These are phyloP conservation scores for Gentiana macrophylla DNA, from an alignment of 257 asterid genomes.

Conservation along the genomic window DNA sequence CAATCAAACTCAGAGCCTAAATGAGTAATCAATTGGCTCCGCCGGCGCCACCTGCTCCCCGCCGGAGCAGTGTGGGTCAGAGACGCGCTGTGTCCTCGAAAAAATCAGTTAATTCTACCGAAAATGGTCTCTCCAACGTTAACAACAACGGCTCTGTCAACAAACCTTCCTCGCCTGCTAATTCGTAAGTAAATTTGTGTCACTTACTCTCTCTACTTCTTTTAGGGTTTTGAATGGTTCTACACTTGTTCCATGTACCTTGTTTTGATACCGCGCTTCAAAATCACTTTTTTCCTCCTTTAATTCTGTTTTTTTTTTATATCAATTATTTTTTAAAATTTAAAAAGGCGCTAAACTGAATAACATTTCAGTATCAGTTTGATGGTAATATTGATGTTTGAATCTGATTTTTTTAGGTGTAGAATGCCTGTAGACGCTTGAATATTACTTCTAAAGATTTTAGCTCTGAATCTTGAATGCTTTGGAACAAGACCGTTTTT, in stretches of 20 bases:
- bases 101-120: conserved; percentile 37
- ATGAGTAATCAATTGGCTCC: conserved; percentile 40
- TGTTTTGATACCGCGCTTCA: neutral
- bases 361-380: too few relatives aligned
- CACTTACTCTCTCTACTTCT: neutral
- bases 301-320: neutral
- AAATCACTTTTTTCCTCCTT: neutral
- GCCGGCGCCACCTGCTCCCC: conserved; percentile 26
- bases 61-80: conserved; percentile 42
- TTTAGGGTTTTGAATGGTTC: neutral
- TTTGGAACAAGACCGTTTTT: too few relatives aligned
- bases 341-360: too few relatives aligned
- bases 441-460: too few relatives aligned
- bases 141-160: conserved; percentile 25
- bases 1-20: too few relatives aligned
- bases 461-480: too few relatives aligned
- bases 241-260: neutral
- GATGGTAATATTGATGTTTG: too few relatives aligned
- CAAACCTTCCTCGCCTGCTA: conserved; percentile 46
- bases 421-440: too few relatives aligned
- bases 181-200: conserved; percentile 30
- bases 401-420: too few relatives aligned
- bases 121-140: conserved; percentile 30
- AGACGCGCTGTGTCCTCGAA: conserved; percentile 31
- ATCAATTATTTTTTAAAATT: neutral